Evolutionary conservation across 2,329 filamentous ascomycete genomes (phyloP), one percentile per base, ranked within the genome.

Genomic region (Colletotrichum sojae): DNA sequence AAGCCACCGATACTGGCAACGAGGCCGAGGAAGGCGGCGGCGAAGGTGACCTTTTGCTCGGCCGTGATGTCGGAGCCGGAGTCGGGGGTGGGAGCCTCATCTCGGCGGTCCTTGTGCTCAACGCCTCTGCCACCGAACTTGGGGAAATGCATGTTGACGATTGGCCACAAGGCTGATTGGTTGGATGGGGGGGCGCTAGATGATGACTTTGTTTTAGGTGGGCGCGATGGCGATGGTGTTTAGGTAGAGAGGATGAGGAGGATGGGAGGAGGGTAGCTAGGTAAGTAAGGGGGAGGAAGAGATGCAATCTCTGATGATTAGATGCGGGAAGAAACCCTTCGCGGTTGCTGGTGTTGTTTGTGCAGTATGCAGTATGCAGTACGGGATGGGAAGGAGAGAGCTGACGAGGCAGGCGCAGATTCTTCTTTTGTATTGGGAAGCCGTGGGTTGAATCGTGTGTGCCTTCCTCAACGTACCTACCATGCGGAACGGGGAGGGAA

Each of bases 1-100:
- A 89, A 84, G 60, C 88, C 83, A 72, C 87, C 86, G 63, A 88
- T 83, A 70, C 84, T 87, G 68, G 86, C 85, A 45, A 88, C 82
- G 4, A 80, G 73, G 39, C 86, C 87, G 39, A 89, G 79, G 64
- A 85, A 79, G 72, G 82, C 76, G n/a, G 85, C 84, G 10, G 83
- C 67, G 43, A 80, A 67, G 43, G 83, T 85, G 45, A 82, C 20
- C 63, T 67, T 69, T 63, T 81, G 73, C 56, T 75, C 65, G 48
- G 69, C 63, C 12, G 20, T 55, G 56, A 66, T 13, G 16, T 69
- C 67, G 43, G 62, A 57, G 52, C 15, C 16, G 54, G 66, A 54
- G 43, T 51, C 55, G 16, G 66, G 31, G 31, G 49, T 22, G 18
- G 51, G 40, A 27, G 53, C 48, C 3, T 64, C 31, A 10, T 66